phyloP scores from a whole-genome alignment of 768 basidiomycete genomes.

The Russula abietina region DNA sequence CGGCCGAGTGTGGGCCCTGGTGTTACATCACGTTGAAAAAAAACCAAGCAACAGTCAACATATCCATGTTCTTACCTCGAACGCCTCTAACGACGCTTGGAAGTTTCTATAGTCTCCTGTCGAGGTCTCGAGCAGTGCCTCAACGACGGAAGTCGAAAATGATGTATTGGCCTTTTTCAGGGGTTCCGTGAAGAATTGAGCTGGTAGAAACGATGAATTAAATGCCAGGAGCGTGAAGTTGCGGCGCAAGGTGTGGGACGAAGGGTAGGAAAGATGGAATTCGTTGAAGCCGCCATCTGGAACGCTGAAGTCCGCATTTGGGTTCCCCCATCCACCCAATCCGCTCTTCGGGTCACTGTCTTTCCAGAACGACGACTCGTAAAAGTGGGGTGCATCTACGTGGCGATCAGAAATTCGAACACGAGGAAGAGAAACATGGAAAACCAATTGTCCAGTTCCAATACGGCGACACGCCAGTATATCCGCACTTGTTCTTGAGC shows the following conservation, averaged over 20 bases:
- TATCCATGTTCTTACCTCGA: constrained; percentile 25
- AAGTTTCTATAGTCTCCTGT: constrained; percentile 32
- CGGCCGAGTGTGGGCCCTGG: constrained; percentile 33
- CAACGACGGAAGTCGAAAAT: constrained; percentile 28
- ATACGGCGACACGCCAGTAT: constrained; percentile 27
- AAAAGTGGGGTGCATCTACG: constrained; percentile 27
- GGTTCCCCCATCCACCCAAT: constrained; percentile 30
- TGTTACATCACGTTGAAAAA: not conserved
- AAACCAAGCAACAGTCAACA: not conserved
- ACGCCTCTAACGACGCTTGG: constrained; percentile 30
- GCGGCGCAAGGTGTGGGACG: constrained; percentile 32
- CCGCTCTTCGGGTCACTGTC: constrained; percentile 26
- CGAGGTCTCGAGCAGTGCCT: constrained; percentile 28
- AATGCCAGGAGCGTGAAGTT: constrained; percentile 34
- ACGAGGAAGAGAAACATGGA: not conserved
- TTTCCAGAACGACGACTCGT: constrained; percentile 25
- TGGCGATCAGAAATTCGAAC: not conserved
- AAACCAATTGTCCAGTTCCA: constrained; percentile 31
- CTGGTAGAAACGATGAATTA: constrained; percentile 7
- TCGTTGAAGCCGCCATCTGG: constrained; percentile 31
- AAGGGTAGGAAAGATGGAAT: constrained; percentile 32
- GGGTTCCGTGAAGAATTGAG: constrained; percentile 24
- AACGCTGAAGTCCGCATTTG: constrained; percentile 25
- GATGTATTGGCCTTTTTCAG: constrained; percentile 27
- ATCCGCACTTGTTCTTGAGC: constrained; percentile 27